Evolutionary conservation across 805 yeast species (phyloP).

Genomic region (Zygosaccharomyces rouxii): DNA sequence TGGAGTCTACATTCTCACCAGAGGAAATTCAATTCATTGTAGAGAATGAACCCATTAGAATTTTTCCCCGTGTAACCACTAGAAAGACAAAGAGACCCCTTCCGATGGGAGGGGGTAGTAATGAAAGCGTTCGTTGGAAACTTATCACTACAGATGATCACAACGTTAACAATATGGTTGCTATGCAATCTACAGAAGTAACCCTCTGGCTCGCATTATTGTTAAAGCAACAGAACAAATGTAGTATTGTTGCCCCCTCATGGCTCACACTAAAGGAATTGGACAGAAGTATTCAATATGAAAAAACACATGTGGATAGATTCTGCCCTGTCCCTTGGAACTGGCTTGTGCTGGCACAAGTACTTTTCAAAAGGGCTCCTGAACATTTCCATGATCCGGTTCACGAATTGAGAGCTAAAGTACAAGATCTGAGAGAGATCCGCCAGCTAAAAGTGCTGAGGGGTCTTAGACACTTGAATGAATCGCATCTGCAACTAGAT

Average conservation of each 20-base stretch:
- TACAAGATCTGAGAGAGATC: conserved; percentile 83
- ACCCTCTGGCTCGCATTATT: conserved; percentile 88
- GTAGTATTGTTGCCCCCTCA: conserved; percentile 77
- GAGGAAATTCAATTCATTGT: conserved; percentile 79
- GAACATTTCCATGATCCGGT: conserved; percentile 77
- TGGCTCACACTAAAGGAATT: conserved; percentile 67
- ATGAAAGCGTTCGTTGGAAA: conserved; percentile 7
- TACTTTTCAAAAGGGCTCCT: conserved; percentile 59
- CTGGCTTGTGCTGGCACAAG: conserved; percentile 80
- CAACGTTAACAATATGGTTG: conserved; percentile 37
- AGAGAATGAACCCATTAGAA: conserved; percentile 68
- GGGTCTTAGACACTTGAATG: conserved; percentile 76
- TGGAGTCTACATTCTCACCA: conserved; percentile 59
- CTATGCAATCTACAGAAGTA: conserved; percentile 63
- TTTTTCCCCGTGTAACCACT: conserved; percentile 63
- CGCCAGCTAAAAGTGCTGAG: conserved; percentile 74
- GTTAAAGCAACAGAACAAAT: conserved; percentile 77
- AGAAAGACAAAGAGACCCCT: conserved; percentile 16
- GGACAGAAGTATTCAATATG: conserved; percentile 59
- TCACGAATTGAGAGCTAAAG: conserved; percentile 59
- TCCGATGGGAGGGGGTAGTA: background rate
- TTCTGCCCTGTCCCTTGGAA: conserved; percentile 77
- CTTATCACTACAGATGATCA: conserved; percentile 38
- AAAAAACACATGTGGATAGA: conserved; percentile 48
- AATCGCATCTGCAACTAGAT: conserved; percentile 75